Evolutionary conservation across 2,329 filamentous ascomycete genomes (phyloP), one percentile per base, ranked within the genome.

Genomic region (Scolecobasidium constrictum): DNA sequence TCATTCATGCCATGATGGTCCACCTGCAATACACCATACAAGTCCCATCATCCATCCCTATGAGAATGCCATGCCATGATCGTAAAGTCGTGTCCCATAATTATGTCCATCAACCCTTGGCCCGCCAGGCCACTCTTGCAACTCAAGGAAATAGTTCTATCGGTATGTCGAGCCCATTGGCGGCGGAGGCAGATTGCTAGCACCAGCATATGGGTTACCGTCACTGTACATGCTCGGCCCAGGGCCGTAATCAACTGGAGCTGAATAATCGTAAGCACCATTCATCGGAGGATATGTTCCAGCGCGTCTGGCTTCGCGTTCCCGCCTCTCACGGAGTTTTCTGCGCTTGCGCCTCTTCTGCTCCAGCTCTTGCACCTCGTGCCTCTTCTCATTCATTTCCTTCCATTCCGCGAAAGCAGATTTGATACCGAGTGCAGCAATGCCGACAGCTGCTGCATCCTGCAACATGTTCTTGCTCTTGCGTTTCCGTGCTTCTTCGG

Each of bases 391-490:
- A 13, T 45, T 45, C 38, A 45, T 45, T 31, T 78, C 69, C 59
- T 81, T 78, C 75, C 79, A 82, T 57, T 81, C 77, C 4, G 67
- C 69, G 53, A 77, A 69, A 12, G 78, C 78, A 40, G 73, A 72
- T 58, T 81, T 81, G 63, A 83, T 77, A 58, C 79, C 78, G 43
- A 82, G 64, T 18, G 76, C 77, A 21, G 78, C 77, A 50, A 83
- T 75, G 48, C 78, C 78, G 22, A 83, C 67, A 49, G 74, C 77
- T n/a, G 78, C 75, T 21, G 69, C 73, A 58, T 83, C 78, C 55
- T 77, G 71, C 34, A 81, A 58, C 60, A 75, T 73, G 43, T 75
- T 76, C 57, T 80, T 81, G 31, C 71, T 70, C 49, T 77, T 77
- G 53, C 71, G 70, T 57, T 74, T 78, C 47, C 72, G 65, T 28